Base-by-base conservation (phyloP, 371 early-diverging fungal genomes). In the Coemansia sp. region DNA sequence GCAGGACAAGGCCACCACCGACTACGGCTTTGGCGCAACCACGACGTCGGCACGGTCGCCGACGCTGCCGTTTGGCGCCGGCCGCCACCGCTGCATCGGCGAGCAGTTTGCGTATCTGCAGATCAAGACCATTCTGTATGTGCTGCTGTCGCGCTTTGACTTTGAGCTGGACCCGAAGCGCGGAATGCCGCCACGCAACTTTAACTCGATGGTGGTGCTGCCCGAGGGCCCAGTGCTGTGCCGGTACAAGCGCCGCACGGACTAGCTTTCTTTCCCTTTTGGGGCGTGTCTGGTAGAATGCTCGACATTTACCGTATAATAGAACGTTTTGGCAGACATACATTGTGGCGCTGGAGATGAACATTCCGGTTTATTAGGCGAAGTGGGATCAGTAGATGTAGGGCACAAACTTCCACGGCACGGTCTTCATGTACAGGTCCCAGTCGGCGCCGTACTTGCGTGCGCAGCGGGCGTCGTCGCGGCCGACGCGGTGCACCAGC, bases 81-180 rank as follows among this genome's bases (percentile, higher is more conserved):
- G 93, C 52, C 92, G 98, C 69, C 98, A 98, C 84, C 87, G 98
- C 64, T 98, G 98, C 84, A 98, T 98, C 78, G 98, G 98, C 62
- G 97, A 98, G 72, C 84, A 88, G 59, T 98, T 98, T 82, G 97
- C 95, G 8, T 97, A 92, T 71, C 77, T 96, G 55, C 98, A 98
- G 81, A 85, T 96, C 82, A 95, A 95, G 86, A 90, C 94, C 10
- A 87, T 98, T 55, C 76, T 97, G 51, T 80, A 93, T 47, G 84
- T 87, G 10, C 83, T 94, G 63, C 70, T 97, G 40, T 81, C 91
- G 33, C 83, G 85, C 59, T 93, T 89, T 71, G 89, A 90, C 57
- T 72, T 93, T 53, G 80, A 79, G 45, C 67, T 83, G 57, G 82
- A 79, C 34, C 75, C 79, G 41, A 81, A 88, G 77, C 79, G 79